Evolutionary conservation across 208 protist species (phyloP).

Genomic region (Acanthamoeba triangularis): DNA sequence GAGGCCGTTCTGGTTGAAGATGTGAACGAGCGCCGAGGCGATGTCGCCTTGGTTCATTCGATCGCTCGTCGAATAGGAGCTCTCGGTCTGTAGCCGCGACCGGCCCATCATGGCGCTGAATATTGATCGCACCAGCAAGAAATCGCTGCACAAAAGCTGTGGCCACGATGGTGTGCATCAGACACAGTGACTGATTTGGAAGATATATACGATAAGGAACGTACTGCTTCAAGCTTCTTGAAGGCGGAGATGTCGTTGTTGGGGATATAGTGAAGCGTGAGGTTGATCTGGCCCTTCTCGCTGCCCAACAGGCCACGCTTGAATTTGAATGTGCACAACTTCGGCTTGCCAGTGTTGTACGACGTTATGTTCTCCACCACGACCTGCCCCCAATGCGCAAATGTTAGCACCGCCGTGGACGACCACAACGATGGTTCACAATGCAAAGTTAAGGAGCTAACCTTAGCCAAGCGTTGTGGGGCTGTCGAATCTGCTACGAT

Average conservation of each 20-base stretch:
- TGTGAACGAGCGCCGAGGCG: constrained; percentile 52
- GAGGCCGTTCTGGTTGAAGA: constrained; percentile 66
- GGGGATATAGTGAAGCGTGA: constrained; percentile 67
- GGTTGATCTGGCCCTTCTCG: constrained; percentile 42
- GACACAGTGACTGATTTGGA: neutral
- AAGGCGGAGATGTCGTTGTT: constrained; percentile 75
- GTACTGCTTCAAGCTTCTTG: constrained; percentile 64
- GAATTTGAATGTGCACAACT: constrained; percentile 57
- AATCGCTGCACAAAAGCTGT: constrained; percentile 66
- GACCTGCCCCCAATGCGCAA: neutral
- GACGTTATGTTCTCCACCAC: constrained; percentile 35
- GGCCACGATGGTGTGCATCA: neutral
- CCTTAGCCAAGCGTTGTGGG: neutral
- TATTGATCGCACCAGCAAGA: constrained; percentile 60
- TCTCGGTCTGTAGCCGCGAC: constrained; percentile 30
- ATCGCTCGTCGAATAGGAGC: constrained; percentile 37
- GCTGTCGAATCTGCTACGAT: neutral
- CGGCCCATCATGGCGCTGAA: constrained; percentile 52
- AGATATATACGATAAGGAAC: neutral
- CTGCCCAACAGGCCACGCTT: constrained; percentile 59
- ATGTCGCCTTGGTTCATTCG: constrained; percentile 55
- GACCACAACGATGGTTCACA: neutral
- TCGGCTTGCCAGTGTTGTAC: constrained; percentile 12
- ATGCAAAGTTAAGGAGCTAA: neutral
- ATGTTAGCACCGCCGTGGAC: neutral